phyloP scores from a whole-genome alignment of 176 grass and related monocot species.

The Juncus inflexus region DNA sequence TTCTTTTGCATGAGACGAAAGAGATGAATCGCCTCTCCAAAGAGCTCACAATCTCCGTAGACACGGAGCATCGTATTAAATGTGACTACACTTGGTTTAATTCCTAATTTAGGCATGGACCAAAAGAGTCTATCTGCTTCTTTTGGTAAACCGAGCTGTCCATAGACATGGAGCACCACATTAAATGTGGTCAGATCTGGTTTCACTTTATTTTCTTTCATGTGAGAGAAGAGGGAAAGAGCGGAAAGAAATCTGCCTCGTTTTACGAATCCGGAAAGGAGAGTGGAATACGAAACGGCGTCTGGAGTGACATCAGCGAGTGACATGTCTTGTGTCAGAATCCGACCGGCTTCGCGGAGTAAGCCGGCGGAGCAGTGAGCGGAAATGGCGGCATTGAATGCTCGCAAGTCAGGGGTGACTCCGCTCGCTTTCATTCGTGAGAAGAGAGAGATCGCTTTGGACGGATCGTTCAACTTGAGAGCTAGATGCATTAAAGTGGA shows the following conservation, averaged over 20 bases:
- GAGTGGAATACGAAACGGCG: constrained; percentile 65
- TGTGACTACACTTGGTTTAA: constrained; percentile 64
- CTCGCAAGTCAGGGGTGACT: constrained; percentile 63
- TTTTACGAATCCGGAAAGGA: constrained; percentile 71
- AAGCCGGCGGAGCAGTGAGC: constrained; percentile 55
- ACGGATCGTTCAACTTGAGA: constrained; percentile 48
- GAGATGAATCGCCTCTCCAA: constrained; percentile 84
- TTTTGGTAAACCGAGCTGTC: constrained; percentile 72
- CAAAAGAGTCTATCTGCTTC: constrained; percentile 90
- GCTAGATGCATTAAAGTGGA: constrained; percentile 81
- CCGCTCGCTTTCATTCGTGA: constrained; percentile 51
- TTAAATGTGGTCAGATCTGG: constrained; percentile 82
- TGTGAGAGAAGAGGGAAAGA: constrained; percentile 83
- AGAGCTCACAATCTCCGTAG: constrained; percentile 85
- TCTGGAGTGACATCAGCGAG: constrained; percentile 52
- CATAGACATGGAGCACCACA: constrained; percentile 82
- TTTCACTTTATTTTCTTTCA: constrained; percentile 54
- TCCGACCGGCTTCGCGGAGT: constrained; percentile 51
- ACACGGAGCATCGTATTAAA: constrained; percentile 97
- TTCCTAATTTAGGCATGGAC: constrained; percentile 65
- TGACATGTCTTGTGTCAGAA: constrained; percentile 69
- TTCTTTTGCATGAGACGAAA: constrained; percentile 68
- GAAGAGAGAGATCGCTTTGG: constrained; percentile 87
- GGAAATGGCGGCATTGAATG: constrained; percentile 75
- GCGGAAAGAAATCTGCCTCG: constrained; percentile 59